Conservation (phyloP, 306 rosid species). For the Prunus mongolica region DNA sequence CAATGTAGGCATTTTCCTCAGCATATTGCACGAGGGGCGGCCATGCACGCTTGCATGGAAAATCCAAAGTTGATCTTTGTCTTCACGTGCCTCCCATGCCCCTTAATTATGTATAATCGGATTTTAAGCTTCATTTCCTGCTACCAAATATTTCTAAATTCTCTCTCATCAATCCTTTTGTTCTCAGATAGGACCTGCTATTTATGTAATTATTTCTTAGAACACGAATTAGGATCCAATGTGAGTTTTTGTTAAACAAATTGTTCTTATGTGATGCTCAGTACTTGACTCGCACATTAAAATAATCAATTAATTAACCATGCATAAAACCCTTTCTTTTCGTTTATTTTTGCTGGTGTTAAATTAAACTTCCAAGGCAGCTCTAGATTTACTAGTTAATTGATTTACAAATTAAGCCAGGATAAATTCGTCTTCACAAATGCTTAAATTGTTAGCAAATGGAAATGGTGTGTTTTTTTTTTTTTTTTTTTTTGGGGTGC, state of each 20-base stretch:
- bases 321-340: not conserved
- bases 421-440: no score
- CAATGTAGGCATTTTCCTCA: not conserved
- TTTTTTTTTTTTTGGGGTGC: no score
- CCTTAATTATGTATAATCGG: not conserved
- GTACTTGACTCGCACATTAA: not conserved
- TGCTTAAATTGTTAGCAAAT: no score
- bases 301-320: not conserved
- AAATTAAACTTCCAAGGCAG: no score
- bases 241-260: not conserved
- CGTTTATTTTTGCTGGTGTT: no score
- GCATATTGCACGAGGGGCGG: not conserved
- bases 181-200: not conserved
- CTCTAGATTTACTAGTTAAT: no score
- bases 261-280: not conserved
- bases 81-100: not conserved
- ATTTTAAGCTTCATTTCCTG: not conserved
- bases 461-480: no score
- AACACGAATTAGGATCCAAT: not conserved
- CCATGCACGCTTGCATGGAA: not conserved
- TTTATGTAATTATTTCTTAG: not conserved
- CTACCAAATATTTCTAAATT: not conserved
- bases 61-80: conserved; percentile 16
- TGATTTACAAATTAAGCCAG: no score
- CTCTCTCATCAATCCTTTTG: not conserved